Evolutionary conservation across 129 eudicot genomes (phyloP).

Genomic region (Daucus carota): DNA sequence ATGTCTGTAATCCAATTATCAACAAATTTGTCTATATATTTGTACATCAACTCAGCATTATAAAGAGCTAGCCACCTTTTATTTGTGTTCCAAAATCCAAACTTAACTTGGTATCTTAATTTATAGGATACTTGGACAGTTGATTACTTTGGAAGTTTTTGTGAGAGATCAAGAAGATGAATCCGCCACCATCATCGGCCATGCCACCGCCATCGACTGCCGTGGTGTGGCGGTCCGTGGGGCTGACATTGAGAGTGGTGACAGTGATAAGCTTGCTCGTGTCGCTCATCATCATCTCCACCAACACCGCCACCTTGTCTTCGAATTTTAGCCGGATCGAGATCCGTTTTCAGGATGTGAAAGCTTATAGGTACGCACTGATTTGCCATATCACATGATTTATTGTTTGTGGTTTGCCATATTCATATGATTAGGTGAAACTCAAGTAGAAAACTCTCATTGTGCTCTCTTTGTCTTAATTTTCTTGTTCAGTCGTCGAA

Average conservation of each 20-base stretch:
- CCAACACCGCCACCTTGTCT: background rate
- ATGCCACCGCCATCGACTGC: conserved; percentile 2
- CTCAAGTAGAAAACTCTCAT: too few species aligned
- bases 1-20: background rate
- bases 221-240: conserved; percentile 6
- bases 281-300: conserved; percentile 16
- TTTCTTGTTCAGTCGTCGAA: too few species aligned
- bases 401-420: background rate
- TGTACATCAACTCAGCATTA: background rate
- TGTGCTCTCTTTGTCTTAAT: too few species aligned
- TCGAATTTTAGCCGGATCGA: background rate
- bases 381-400: background rate
- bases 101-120: too few species aligned
- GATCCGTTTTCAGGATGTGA: conserved; percentile 14
- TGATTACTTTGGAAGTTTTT: too few species aligned
- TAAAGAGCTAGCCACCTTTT: background rate
- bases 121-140: too few species aligned
- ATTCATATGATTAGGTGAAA: too few species aligned
- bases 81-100: too few species aligned
- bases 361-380: conserved; percentile 14
- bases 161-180: background rate
- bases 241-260: conserved; percentile 9
- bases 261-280: conserved; percentile 12
- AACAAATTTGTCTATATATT: background rate
- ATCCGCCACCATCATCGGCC: background rate